Evolutionary conservation across 257 asterid species (phyloP), one percentile per base, ranked within the genome.

Genomic region (Solanum appendiculatum): DNA sequence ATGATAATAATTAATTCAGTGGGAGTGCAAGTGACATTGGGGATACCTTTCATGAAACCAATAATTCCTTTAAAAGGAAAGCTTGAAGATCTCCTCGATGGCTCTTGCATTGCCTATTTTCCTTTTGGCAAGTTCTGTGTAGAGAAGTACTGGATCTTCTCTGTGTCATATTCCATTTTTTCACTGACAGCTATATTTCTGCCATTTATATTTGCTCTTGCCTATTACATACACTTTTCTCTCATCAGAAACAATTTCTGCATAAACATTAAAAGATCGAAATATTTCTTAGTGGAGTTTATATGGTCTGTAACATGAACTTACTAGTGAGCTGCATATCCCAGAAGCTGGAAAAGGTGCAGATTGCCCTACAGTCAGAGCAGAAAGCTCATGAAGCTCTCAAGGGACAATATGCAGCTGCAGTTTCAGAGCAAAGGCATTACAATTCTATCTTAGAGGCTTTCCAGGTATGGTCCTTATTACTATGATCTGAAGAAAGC

Each of bases 301-400:
- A 46, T 78, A 48, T 78, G 64, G 84, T 78, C 40, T 15, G 39
- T 78, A 77, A 78, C 25, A 78, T 44, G 63, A 78, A 78, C 84
- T 77, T 77, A 77, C 60, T 77, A 48, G 37, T 14, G 60, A 42
- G 15, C 84, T 78, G 64, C 84, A 44, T 63, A 46, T 84, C 23
- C 34, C 94, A 96, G 98, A 96, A 95, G 91, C 93, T 91, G 63
- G 94, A 90, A 78, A 96, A 92, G 89, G 93, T 88, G 85, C 93
- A 92, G 86, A 84, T 72, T 56, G 88, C 91, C 1, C 88, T 88
- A 39, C 91, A 94, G 87, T 86, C 91, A 13, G 96, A 92, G 89
- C 93, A 92, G 83, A 92, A 89, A 88, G 87, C 48, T 37, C 89
- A 89, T 25, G 92, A 93, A 63, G 83, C 89, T 83, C 86, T 91